Base-by-base conservation (phyloP, 768 basidiomycete genomes). In the Boletus patriciae region DNA sequence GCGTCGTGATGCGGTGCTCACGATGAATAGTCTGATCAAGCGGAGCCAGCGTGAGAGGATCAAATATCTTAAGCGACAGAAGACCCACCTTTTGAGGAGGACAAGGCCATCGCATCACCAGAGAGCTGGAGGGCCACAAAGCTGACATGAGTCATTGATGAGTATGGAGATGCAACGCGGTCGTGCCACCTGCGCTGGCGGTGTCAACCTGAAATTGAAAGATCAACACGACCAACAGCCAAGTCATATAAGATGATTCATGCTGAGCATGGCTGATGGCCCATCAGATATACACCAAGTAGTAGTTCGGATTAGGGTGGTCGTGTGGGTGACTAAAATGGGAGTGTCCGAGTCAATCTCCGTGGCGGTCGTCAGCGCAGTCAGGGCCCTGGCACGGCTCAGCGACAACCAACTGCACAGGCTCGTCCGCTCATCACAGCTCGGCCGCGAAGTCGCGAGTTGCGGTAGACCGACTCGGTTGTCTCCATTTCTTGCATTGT, bases 341-440 rank as follows among this genome's bases (percentile, higher is more conserved):
- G 70, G 45, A 37, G 59, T 65, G 62, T 56, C 31, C 11, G 31
- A 31, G 31, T 31, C 57, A 59, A 53, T 55, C 51, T 31, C 69
- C 50, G 62, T 61, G 70, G 66, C 58, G 59, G 65, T 67, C 66
- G 65, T 64, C 62, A 68, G 61, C 70, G 70, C 71, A 68, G 70
- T 50, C 61, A 66, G 58, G 54, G 55, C 53, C 4, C 63, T 60
- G 61, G 59, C 55, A 52, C 63, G 64, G 63, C 62, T 66, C 67
- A 61, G 61, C 62, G 59, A 62, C 66, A 61, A 60, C 66, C 64
- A 62, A 58, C 60, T 37, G 37, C 60, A 52, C 55, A 25, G 42
- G 46, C 60, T 19, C 52, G 27, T 45, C 49, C n/a, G 45, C 60
- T 50, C 64, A 40, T 31, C 61, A 16, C 46, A 46, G 60, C 29